phyloP scores from a whole-genome alignment of 169 alveolate species.

The Amoebophrya sp. region DNA sequence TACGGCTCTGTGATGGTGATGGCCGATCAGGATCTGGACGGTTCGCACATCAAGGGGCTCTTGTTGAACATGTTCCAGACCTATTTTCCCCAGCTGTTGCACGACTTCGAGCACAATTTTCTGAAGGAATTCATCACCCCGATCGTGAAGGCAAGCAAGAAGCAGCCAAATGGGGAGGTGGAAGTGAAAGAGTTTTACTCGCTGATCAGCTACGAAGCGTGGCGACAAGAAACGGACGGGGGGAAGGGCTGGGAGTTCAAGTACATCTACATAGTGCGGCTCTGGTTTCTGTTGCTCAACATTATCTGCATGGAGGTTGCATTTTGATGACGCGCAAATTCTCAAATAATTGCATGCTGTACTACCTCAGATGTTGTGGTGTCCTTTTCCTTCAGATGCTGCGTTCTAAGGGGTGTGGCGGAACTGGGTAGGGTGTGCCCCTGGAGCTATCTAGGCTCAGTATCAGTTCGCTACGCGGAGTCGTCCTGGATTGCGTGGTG shows the following conservation, averaged over 20 bases:
- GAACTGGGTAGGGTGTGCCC: no score
- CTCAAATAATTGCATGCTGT: no score
- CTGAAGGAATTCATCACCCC: slow-evolving; percentile 95
- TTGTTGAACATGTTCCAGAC: slow-evolving; percentile 83
- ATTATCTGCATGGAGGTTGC: no score
- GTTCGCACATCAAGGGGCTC: slow-evolving; percentile 97
- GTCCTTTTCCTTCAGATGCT: no score
- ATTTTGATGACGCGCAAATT: no score
- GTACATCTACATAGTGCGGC: no score
- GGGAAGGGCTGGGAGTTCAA: slow-evolving; percentile 81
- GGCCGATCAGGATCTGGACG: slow-evolving; percentile 99
- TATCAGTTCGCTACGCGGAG: no score
- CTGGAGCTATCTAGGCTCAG: no score
- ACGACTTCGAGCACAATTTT: slow-evolving; percentile 73
- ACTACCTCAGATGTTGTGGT: no score
- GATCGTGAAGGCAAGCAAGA: slow-evolving; percentile 67
- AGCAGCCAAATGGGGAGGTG: slow-evolving; percentile 55
- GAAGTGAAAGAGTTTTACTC: slow-evolving; percentile 85
- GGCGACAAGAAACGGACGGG: slow-evolving; percentile 70
- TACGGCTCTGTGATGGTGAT: slow-evolving; percentile 97
- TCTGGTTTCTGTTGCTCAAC: no score
- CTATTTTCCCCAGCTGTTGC: slow-evolving; percentile 92
- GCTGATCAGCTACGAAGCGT: slow-evolving; percentile 86
- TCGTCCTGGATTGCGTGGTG: no score
- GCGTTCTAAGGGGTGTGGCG: no score